phyloP scores from a whole-genome alignment of 345 rosid genomes.

The Barbarea vulgaris region DNA sequence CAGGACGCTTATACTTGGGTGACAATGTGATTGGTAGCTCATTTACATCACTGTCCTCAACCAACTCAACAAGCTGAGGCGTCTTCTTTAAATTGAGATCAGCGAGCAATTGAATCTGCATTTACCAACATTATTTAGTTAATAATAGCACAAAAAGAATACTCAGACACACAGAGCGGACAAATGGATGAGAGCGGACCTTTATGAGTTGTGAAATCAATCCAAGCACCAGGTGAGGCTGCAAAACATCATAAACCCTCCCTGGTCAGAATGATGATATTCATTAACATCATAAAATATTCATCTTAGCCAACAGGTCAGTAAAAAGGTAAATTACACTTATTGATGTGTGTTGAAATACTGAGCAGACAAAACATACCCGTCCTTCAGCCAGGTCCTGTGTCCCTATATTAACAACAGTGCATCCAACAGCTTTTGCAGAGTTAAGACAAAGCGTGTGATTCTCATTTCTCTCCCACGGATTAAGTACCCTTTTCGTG shows the following conservation, averaged over 20 bases:
- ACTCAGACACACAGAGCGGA: neutral
- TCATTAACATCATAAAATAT: no score
- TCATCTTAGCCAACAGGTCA: slow-evolving; percentile 2
- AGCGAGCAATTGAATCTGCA: slow-evolving; percentile 83
- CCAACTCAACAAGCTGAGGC: slow-evolving; percentile 92
- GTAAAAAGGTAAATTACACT: neutral
- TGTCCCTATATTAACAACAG: slow-evolving; percentile 79
- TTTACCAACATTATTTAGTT: slow-evolving; percentile 11
- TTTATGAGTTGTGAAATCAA: slow-evolving; percentile 94
- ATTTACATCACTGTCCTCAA: slow-evolving; percentile 73
- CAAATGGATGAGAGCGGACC: slow-evolving; percentile 46
- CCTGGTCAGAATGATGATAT: neutral
- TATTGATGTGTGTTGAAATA: neutral
- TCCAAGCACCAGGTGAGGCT: slow-evolving; percentile 91
- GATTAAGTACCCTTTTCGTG: slow-evolving; percentile 76
- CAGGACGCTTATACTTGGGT: neutral
- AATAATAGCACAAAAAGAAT: neutral
- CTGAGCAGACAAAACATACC: slow-evolving; percentile 48
- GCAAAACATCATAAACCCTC: slow-evolving; percentile 39
- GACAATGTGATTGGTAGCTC: slow-evolving; percentile 18
- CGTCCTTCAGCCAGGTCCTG: slow-evolving; percentile 92
- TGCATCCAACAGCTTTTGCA: slow-evolving; percentile 90
- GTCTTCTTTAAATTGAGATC: slow-evolving; percentile 94
- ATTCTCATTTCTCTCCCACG: slow-evolving; percentile 94
- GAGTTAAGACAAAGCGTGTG: slow-evolving; percentile 94